Percentiles rank a stretch among this genome's conserved stretches.
These are phyloP conservation scores for Scytalidium sp. DNA, from an alignment of 2,329 filamentous ascomycete genomes.

Conservation along the genomic window DNA sequence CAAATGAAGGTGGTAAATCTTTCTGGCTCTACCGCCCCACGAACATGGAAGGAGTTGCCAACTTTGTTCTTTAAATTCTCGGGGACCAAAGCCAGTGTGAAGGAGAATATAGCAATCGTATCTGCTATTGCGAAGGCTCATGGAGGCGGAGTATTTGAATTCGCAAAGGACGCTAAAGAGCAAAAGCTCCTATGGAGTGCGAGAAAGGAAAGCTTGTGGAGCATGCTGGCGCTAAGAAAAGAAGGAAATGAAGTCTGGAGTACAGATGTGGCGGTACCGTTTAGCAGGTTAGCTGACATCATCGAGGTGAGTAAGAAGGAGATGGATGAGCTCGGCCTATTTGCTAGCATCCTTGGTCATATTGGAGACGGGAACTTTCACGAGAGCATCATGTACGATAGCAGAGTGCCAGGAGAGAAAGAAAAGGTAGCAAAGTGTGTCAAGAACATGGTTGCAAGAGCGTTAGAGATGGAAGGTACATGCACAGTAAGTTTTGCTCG, in stretches of 20 bases:
- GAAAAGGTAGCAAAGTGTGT: slow-evolving; percentile 78
- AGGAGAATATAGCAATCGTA: slow-evolving; percentile 71
- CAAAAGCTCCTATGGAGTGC: slow-evolving; percentile 77
- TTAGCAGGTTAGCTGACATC: slow-evolving; percentile 71
- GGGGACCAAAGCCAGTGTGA: slow-evolving; percentile 73
- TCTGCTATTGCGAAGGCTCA: slow-evolving; percentile 64
- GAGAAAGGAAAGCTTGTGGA: slow-evolving; percentile 81
- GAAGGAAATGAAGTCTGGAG: slow-evolving; percentile 74
- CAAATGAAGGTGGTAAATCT: slow-evolving; percentile 83
- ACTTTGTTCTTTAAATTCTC: slow-evolving; percentile 86
- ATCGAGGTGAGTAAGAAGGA: slow-evolving; percentile 84
- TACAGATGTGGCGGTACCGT: slow-evolving; percentile 81
- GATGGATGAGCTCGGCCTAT: slow-evolving; percentile 80
- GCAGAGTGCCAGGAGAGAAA: slow-evolving; percentile 63
- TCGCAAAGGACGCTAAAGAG: slow-evolving; percentile 68
- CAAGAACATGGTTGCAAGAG: slow-evolving; percentile 86
- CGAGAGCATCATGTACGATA: slow-evolving; percentile 85
- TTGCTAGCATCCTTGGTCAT: slow-evolving; percentile 85
- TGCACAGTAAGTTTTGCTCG: slow-evolving; percentile 56
- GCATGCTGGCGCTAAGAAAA: slow-evolving; percentile 68
- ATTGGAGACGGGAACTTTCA: slow-evolving; percentile 96
- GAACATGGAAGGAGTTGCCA: slow-evolving; percentile 70
- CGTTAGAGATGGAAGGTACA: slow-evolving; percentile 90
- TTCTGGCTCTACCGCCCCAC: slow-evolving; percentile 64
- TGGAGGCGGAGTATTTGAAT: slow-evolving; percentile 68